These are phyloP conservation scores for Sicyos edulis DNA, from an alignment of 306 rosid species.

Conservation along the genomic window DNA sequence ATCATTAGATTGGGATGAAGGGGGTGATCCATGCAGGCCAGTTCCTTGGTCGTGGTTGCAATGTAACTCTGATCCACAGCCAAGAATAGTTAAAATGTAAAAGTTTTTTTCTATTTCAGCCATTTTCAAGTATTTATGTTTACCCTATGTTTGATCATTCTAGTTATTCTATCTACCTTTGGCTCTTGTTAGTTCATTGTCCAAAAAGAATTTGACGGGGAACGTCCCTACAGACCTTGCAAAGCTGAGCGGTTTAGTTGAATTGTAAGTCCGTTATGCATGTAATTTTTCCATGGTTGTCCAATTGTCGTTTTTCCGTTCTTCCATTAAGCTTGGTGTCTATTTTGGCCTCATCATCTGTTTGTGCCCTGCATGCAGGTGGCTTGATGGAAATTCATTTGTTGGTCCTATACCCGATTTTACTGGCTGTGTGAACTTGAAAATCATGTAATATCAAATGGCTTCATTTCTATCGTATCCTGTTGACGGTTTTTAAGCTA, in stretches of 20 bases:
- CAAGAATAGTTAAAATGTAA: conserved; percentile 79
- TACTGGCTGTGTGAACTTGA: conserved; percentile 60
- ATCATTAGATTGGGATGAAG: conserved; percentile 70
- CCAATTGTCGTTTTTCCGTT: conserved; percentile 14
- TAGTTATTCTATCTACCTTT: conserved; percentile 32
- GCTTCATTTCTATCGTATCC: conserved; percentile 19
- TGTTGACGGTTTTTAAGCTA: conserved; percentile 26
- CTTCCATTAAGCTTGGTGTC: conserved; percentile 13
- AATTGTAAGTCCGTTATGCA: conserved; percentile 57
- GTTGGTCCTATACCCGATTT: conserved; percentile 81
- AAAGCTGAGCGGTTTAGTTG: conserved; percentile 65
- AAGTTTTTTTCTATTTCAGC: conserved; percentile 13
- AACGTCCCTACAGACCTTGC: conserved; percentile 62
- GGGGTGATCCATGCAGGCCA: conserved; percentile 96
- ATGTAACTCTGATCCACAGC: conserved; percentile 69
- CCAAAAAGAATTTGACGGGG: conserved; percentile 69
- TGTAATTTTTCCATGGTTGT: conserved; percentile 24
- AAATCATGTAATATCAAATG: conserved; percentile 57
- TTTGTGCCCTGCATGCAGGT: conserved; percentile 32
- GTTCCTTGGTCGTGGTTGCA: conserved; percentile 96
- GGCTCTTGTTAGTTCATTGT: conserved; percentile 56
- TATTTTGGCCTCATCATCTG: not conserved
- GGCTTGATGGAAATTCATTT: conserved; percentile 54
- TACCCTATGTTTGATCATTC: conserved; percentile 16
- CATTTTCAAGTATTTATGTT: conserved; percentile 15